A percentile compares a stretch with the other conserved stretches of the same genome.
Conservation (phyloP, 441 rosid species). For the Pelargonium fulgidum region DNA sequence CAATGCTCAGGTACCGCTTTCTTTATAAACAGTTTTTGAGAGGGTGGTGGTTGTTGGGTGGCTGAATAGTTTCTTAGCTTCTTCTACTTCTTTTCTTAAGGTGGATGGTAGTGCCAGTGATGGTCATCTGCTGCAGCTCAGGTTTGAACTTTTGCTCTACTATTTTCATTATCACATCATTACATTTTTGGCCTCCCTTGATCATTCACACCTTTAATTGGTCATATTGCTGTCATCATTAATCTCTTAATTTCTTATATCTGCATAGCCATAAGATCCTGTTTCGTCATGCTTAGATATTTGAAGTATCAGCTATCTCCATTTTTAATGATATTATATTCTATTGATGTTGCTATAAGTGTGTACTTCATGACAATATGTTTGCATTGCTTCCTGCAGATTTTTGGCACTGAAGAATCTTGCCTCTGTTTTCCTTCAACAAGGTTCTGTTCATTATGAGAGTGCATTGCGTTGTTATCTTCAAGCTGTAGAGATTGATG, state of each 20-base stretch:
- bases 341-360: neutral
- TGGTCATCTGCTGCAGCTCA: constrained; percentile 82
- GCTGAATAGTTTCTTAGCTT: constrained; percentile 6
- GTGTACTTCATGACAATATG: neutral
- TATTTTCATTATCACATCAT: constrained; percentile 1
- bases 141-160: constrained; percentile 34
- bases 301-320: neutral
- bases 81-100: constrained; percentile 32
- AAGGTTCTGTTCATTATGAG: constrained; percentile 79
- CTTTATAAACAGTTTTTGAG: neutral
- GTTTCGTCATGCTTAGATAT: neutral
- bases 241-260: neutral
- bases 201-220: neutral
- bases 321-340: constrained; percentile 4
- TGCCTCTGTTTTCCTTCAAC: constrained; percentile 85
- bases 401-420: constrained; percentile 95
- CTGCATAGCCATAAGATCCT: neutral
- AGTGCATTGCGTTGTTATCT: constrained; percentile 88
- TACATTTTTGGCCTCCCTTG: neutral
- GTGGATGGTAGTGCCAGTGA: constrained; percentile 58
- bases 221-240: constrained; percentile 2
- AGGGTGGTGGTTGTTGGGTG: neutral
- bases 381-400: constrained; percentile 36
- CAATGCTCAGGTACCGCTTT: constrained; percentile 49
- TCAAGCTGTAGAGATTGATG: constrained; percentile 97